Evolutionary conservation across 108 stramenopile genomes (phyloP), one percentile per base, ranked within the genome.

Genomic region (Nitzschia putrida): DNA sequence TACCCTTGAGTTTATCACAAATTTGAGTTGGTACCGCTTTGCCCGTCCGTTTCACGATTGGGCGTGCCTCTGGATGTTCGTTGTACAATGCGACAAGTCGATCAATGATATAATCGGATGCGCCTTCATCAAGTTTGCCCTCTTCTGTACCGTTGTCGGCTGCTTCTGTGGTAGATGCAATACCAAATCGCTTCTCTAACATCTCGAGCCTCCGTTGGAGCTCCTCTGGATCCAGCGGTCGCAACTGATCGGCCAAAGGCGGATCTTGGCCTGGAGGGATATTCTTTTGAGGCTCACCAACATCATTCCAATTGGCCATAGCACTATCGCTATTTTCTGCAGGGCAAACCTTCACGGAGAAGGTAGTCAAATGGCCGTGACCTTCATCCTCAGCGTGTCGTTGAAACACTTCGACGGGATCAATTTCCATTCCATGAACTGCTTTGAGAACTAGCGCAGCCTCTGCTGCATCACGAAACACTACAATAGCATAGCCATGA

Each of bases 381-480:
- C 5, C 49, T 16, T 50, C 47, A 18, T 22, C 49, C 2, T 39
- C 18, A 7, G 21, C 8, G 18, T 64, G 47, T 7, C 25, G 26
- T 57, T 24, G 7, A 45, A 64, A 49, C 11, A 45, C 29, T 23
- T 51, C 20, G 22, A 29, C 25, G 0, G 63, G 49, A 11, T 21
- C 45, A 34, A 64, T 23, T 6, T 14, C 43, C 21, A 22, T 21
- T 11, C 25, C 47, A 70, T 59, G 58, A 10, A 68, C 16, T 8
- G 57, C 22, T 51, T 53, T 52, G 24, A 58, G 40, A 11, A 77
- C 64, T 6, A 24, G 7, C n/a, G 12, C 34, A 9, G 64, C 53
- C 65, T 65, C 69, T 8, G 64, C 51, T 8, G 61, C 70, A 66
- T 77, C 76, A 45, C 64, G 69, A 72, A 71, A 77, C 0, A 77